Conservation (phyloP, 768 basidiomycete genomes). For the Tricholoma hemisulphureum region DNA sequence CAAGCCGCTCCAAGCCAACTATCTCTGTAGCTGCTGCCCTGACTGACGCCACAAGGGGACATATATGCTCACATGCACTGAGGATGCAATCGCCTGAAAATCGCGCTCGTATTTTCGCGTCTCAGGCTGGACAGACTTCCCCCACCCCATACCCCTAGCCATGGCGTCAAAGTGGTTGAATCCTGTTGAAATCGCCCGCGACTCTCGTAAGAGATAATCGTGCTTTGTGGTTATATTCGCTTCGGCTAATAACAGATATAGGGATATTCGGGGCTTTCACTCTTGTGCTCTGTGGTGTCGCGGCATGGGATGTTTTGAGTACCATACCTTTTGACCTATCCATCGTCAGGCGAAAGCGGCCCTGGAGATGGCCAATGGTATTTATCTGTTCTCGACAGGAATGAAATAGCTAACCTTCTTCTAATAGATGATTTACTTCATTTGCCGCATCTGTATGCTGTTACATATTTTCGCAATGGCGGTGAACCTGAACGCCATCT, state of each 20-base stretch:
- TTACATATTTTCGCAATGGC: constrained; percentile 32
- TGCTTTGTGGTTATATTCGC: background rate
- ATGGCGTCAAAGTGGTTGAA: constrained; percentile 21
- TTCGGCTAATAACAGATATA: constrained; percentile 4
- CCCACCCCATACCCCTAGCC: background rate
- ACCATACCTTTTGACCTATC: constrained; percentile 32
- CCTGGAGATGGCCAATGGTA: constrained; percentile 37
- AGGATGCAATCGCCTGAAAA: too few species aligned
- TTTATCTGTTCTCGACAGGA: background rate
- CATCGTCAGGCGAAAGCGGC: constrained; percentile 27
- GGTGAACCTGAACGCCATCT: constrained; percentile 33
- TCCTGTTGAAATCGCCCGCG: constrained; percentile 26
- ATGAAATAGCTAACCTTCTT: background rate
- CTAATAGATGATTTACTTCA: constrained; percentile 32
- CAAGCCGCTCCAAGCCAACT: too few species aligned
- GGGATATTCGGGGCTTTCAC: constrained; percentile 32
- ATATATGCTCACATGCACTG: too few species aligned
- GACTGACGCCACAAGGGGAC: too few species aligned
- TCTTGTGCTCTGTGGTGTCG: constrained; percentile 31
- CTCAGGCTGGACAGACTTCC: background rate
- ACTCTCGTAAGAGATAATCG: constrained; percentile 24
- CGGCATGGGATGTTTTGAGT: constrained; percentile 30
- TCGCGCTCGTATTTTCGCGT: too few species aligned
- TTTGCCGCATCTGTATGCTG: constrained; percentile 33
- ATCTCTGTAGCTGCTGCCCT: too few species aligned